These are phyloP conservation scores for Dryas octopetala DNA, from an alignment of 306 rosid species.

Conservation along the genomic window DNA sequence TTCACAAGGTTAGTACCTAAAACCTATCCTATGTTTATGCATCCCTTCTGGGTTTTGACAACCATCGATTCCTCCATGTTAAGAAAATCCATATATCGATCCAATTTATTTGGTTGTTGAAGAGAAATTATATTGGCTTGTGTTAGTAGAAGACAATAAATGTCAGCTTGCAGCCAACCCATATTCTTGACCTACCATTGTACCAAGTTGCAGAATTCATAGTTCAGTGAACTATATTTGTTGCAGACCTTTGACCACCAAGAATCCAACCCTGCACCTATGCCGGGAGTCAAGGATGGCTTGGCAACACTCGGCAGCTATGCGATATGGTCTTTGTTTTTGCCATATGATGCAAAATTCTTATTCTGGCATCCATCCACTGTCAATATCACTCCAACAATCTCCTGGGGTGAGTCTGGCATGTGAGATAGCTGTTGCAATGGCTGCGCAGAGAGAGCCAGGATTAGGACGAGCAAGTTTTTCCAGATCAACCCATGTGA, in stretches of 20 bases:
- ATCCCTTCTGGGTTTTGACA: too few species aligned
- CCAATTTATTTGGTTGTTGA: too few species aligned
- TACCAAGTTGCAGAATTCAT: too few species aligned
- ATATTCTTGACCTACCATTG: too few species aligned
- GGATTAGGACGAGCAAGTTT: background rate
- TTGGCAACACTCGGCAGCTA: background rate
- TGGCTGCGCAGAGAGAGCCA: background rate
- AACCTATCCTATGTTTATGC: too few species aligned
- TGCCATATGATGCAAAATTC: background rate
- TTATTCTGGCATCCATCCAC: background rate
- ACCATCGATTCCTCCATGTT: too few species aligned
- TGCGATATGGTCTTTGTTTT: background rate
- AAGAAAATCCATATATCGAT: too few species aligned
- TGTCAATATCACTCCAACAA: slow-evolving; percentile 1
- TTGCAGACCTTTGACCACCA: background rate
- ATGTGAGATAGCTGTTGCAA: background rate
- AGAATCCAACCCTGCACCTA: background rate
- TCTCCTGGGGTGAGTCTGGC: background rate
- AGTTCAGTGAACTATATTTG: too few species aligned
- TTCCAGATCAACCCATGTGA: background rate
- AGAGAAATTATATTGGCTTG: too few species aligned
- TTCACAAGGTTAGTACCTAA: too few species aligned
- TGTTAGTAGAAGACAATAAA: too few species aligned
- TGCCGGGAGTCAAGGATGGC: background rate
- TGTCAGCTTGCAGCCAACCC: too few species aligned